A percentile compares a stretch with the other conserved stretches of the same genome.
These are phyloP conservation scores for Colletotrichum scovillei DNA, from an alignment of 2,329 filamentous ascomycete species.

Conservation along the genomic window DNA sequence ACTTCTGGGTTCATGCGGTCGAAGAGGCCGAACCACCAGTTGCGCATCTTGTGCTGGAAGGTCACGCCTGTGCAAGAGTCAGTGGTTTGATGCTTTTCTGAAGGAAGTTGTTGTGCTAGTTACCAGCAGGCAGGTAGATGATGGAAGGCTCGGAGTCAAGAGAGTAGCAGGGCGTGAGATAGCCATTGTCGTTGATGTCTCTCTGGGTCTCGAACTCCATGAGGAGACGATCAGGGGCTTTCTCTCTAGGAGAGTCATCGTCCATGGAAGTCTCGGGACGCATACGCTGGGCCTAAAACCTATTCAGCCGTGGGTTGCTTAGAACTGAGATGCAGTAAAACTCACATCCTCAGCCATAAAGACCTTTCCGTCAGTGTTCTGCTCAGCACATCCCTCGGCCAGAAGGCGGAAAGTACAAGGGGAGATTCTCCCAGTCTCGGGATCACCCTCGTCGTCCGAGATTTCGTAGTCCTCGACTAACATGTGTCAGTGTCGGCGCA, in stretches of 20 bases:
- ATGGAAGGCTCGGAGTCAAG: constrained; percentile 35
- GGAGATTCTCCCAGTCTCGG: constrained; percentile 49
- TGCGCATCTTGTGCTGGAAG: constrained; percentile 31
- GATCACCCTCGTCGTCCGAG: constrained; percentile 54
- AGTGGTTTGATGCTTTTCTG: not conserved
- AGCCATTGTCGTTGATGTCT: constrained; percentile 37
- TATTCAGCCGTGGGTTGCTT: not conserved
- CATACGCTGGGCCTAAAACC: constrained; percentile 21
- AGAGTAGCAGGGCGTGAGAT: constrained; percentile 34
- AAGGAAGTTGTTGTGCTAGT: not conserved
- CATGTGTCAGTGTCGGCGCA: not conserved
- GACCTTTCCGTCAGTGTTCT: constrained; percentile 38
- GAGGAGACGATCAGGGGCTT: constrained; percentile 19
- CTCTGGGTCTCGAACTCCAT: constrained; percentile 37
- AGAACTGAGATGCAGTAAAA: not conserved
- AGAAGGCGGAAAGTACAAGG: constrained; percentile 54
- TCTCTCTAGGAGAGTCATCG: not conserved
- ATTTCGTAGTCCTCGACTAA: constrained; percentile 42
- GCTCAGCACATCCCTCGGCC: constrained; percentile 48
- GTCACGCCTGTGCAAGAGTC: constrained; percentile 12
- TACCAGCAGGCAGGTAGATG: constrained; percentile 30
- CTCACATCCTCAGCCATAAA: constrained; percentile 39
- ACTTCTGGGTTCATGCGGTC: constrained; percentile 35
- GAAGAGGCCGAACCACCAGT: constrained; percentile 35
- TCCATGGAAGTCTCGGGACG: constrained; percentile 27